Percentiles rank a stretch among this genome's conserved stretches.
phyloP scores from a whole-genome alignment of 257 asterid species.

The Solanum corneliomulleri region DNA sequence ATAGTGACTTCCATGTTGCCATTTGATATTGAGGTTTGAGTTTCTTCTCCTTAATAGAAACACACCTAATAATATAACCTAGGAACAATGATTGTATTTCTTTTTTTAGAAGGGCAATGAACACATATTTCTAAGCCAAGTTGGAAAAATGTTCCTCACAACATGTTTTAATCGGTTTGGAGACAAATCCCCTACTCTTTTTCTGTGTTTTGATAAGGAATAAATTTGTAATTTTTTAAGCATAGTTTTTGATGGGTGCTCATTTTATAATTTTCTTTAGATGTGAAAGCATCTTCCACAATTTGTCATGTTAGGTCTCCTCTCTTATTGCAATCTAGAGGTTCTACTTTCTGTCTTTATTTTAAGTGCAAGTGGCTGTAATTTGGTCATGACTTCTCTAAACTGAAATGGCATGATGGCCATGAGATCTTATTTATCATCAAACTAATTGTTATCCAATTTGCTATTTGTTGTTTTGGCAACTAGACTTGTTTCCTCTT shows the following conservation, averaged over 20 bases:
- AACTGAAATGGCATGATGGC: not conserved
- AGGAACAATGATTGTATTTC: not conserved
- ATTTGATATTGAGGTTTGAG: too few species aligned
- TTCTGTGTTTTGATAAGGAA: not conserved
- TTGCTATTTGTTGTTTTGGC: not conserved
- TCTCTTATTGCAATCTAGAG: not conserved
- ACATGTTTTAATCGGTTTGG: not conserved
- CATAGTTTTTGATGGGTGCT: not conserved
- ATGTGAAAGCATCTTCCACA: not conserved
- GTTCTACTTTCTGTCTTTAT: not conserved
- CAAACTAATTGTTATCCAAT: not conserved
- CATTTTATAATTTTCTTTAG: not conserved
- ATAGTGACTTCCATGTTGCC: too few species aligned
- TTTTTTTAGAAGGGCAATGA: not conserved
- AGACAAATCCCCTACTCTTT: not conserved
- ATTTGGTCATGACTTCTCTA: not conserved
- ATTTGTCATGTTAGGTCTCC: not conserved
- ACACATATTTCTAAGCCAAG: not conserved
- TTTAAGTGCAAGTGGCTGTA: not conserved
- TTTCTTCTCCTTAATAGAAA: too few species aligned
- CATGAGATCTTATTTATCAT: not conserved
- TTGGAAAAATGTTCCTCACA: not conserved
- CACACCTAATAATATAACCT: too few species aligned
- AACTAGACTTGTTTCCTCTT: not conserved
- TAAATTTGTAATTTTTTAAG: not conserved